Evolutionary conservation across 148 eudicot genomes (phyloP).

Genomic region (Pouteria glomerata): DNA sequence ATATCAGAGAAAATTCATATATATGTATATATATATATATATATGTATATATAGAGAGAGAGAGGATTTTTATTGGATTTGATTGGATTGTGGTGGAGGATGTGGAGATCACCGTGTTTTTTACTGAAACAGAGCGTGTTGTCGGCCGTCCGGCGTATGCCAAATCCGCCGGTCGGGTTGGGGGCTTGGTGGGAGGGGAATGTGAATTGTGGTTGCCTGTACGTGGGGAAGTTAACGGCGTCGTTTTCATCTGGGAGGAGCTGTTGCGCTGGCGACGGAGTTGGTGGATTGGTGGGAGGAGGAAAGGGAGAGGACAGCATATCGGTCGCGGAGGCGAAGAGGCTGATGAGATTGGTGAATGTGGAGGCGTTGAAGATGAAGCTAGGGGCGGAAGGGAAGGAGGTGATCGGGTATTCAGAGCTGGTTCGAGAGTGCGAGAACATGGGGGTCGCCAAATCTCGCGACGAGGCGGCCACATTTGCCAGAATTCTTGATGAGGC

Average conservation of each 20-base stretch:
- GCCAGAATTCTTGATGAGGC: constrained; percentile 81
- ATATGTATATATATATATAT: too few species aligned
- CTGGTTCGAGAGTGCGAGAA: constrained; percentile 53
- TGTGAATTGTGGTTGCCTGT: neutral
- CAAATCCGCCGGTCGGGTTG: constrained; percentile 12
- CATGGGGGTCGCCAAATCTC: constrained; percentile 63
- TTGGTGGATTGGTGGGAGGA: neutral
- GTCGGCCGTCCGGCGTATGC: neutral
- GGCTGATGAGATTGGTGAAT: constrained; percentile 72
- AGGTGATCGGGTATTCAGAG: constrained; percentile 60
- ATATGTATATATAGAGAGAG: too few species aligned
- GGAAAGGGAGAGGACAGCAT: constrained; percentile 21
- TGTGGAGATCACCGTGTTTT: constrained; percentile 22
- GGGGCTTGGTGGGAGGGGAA: neutral
- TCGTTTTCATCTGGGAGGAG: neutral
- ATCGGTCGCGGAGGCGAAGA: constrained; percentile 62
- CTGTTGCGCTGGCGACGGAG: neutral
- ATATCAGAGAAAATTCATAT: too few species aligned
- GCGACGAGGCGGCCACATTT: constrained; percentile 55
- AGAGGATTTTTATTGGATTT: neutral
- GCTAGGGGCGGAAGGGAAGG: constrained; percentile 59
- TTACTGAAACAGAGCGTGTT: constrained; percentile 13
- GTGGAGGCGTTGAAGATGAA: constrained; percentile 69
- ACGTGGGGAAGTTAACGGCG: neutral
- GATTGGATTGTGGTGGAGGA: neutral